Evolutionary conservation across 495 filamentous ascomycete genomes (phyloP), one percentile per base, ranked within the genome.

Genomic region (Penicillium coffeae): DNA sequence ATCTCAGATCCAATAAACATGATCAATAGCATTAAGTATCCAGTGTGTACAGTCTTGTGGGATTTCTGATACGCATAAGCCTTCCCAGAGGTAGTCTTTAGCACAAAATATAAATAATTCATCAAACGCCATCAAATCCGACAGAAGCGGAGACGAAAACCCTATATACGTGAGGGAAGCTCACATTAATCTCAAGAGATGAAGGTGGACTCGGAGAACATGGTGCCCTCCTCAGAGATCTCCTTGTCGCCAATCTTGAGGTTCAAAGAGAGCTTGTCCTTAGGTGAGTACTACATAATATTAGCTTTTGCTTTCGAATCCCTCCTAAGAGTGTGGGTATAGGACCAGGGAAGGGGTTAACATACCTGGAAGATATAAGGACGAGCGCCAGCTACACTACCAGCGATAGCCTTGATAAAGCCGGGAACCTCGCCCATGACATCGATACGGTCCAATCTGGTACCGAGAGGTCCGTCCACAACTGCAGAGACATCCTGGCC

Each of bases 321-420:
- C 12, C 12, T 21, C 21, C 18, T 21, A n/a, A 25, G 14, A 5
- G 14, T 3, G 19, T 8, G 14, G 19, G 19, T 12, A 8, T 16
- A 34, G 27, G 14, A 16, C 14, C 22, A 18, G 21, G 21, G 48
- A 48, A 20, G 15, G n/a, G 41, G n/a, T 19, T 10, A 34, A 47
- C 18, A 38, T 63, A 92, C 90, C 80, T 95, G 92, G 73, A 95
- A 98, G 61, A 98, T 96, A 64, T 95, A 98, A 8, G 93, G 94
- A 71, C 88, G 89, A 16, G 93, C 92, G 51, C 93, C 93, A 2
- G 83, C 88, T 35, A 91, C 88, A 36, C 78, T 83, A 33, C 86
- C 88, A 9, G 94, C 89, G 65, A 98, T 87, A 40, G 78, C 82
- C 81, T 97, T 98, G 59, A 98, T 85, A 58, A 98, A 95, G 21